Evolutionary conservation across 129 eudicot genomes (phyloP).

Genomic region (Smallanthus sonchifolius): DNA sequence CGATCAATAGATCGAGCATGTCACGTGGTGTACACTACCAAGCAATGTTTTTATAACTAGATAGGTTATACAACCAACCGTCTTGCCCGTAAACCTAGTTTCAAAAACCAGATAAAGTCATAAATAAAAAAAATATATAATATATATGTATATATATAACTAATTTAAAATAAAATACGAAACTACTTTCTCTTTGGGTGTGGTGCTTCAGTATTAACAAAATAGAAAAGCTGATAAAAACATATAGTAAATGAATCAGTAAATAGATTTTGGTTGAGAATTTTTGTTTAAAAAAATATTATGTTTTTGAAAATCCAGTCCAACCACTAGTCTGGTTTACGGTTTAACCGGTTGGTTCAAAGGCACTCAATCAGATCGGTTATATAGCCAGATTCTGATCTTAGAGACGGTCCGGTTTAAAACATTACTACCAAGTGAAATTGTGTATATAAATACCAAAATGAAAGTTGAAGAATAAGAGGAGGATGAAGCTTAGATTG

Average conservation of each 20-base stretch:
- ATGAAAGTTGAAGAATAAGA: conserved; percentile 42
- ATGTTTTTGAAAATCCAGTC: neutral
- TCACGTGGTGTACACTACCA: neutral
- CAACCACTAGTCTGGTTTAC: neutral
- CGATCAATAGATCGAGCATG: neutral
- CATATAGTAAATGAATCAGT: no score
- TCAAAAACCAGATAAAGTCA: neutral
- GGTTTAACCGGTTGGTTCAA: neutral
- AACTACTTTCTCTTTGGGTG: no score
- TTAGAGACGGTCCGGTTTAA: neutral
- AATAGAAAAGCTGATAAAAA: no score
- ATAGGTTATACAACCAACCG: no score
- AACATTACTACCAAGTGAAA: neutral
- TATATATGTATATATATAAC: neutral
- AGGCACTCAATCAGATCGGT: neutral
- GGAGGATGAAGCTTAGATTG: conserved; percentile 30
- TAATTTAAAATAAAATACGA: neutral
- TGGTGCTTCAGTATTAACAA: no score
- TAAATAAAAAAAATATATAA: neutral
- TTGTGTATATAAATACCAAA: conserved; percentile 31
- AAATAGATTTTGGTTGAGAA: no score
- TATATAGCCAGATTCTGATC: neutral
- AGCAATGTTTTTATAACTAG: no score
- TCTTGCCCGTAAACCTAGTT: no score
- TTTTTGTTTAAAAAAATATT: no score